Conservation (phyloP, 2,329 filamentous ascomycete genomes). For the Talaromyces sp. region DNA sequence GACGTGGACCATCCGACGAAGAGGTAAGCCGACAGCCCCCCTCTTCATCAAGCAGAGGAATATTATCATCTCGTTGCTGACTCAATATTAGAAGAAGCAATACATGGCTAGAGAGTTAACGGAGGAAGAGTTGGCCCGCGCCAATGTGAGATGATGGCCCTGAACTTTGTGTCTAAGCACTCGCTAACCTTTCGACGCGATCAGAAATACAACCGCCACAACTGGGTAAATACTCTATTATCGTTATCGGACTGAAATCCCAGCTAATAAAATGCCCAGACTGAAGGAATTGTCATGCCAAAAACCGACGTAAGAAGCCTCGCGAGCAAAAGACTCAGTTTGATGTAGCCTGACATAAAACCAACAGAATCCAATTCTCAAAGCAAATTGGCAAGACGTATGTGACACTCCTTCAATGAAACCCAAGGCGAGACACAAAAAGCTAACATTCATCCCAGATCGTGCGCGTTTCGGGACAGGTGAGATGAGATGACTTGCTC, state of each 20-base stretch:
- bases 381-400: background rate
- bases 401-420: background rate
- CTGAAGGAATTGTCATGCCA: background rate
- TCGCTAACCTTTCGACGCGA: background rate
- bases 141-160: background rate
- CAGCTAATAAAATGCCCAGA: background rate
- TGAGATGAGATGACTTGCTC: background rate
- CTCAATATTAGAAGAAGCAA: background rate
- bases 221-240: background rate
- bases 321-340: background rate
- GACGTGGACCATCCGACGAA: background rate
- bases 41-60: background rate
- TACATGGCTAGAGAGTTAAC: background rate
- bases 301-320: background rate
- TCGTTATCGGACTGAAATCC: background rate
- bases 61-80: background rate
- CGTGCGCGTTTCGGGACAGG: background rate
- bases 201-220: background rate
- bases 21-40: background rate
- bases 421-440: background rate
- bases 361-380: background rate
- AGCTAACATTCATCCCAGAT: background rate
- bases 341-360: background rate
- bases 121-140: background rate
- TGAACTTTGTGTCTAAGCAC: background rate